These are phyloP conservation scores for Naumovozyma baii DNA, from an alignment of 805 yeast species.

Conservation along the genomic window DNA sequence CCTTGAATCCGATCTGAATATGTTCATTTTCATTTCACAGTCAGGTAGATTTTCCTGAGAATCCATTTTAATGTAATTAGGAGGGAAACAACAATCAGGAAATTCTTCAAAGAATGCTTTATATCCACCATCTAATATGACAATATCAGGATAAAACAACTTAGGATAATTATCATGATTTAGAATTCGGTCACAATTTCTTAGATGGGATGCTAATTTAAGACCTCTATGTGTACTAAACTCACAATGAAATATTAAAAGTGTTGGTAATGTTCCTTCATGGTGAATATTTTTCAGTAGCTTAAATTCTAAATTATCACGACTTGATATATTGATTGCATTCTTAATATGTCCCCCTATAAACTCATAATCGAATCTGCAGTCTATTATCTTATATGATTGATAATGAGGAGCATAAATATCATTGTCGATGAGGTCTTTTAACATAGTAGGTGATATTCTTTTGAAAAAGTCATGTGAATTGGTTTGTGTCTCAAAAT, in stretches of 20 bases:
- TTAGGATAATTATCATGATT: slow-evolving; percentile 73
- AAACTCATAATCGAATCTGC: slow-evolving; percentile 87
- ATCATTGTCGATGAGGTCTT: slow-evolving; percentile 30
- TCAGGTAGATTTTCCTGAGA: slow-evolving; percentile 26
- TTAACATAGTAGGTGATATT: slow-evolving; percentile 36
- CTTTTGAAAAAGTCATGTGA: slow-evolving; percentile 43
- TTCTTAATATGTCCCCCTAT: slow-evolving; percentile 86
- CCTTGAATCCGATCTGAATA: slow-evolving; percentile 40
- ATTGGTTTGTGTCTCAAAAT: slow-evolving; percentile 33
- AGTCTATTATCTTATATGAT: slow-evolving; percentile 59
- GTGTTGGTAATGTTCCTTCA: slow-evolving; percentile 18
- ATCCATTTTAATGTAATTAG: slow-evolving; percentile 77
- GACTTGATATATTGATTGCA: slow-evolving; percentile 69
- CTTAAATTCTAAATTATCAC: slow-evolving; percentile 52
- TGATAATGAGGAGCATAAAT: slow-evolving; percentile 41
- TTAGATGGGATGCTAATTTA: slow-evolving; percentile 72
- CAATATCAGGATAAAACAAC: slow-evolving; percentile 79
- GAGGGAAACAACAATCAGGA: slow-evolving; percentile 58
- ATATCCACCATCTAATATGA: slow-evolving; percentile 87
- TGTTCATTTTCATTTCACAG: slow-evolving; percentile 45
- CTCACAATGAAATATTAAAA: slow-evolving; percentile 88
- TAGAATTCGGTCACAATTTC: slow-evolving; percentile 70
- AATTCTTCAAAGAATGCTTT: slow-evolving; percentile 57
- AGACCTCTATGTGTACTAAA: slow-evolving; percentile 93
- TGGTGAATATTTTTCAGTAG: slow-evolving; percentile 31